Base-by-base conservation (phyloP, 1,284 basidiomycete species). In the Mycosarcoma maydis region DNA sequence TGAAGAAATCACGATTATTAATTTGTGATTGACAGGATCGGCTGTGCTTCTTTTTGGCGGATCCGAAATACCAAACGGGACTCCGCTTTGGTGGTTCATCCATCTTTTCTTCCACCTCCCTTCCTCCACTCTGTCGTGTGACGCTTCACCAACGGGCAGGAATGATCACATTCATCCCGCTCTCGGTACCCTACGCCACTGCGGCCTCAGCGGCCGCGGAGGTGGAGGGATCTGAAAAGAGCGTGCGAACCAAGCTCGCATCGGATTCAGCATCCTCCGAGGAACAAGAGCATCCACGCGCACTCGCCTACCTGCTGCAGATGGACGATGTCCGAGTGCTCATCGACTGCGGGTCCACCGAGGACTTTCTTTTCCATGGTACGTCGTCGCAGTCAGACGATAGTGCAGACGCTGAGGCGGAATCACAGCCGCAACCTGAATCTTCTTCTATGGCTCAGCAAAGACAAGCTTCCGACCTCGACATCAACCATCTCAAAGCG, bases 301-400 rank as follows among this genome's bases (percentile, higher is more conserved):
- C 58, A 27, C 73, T 80, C 50, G 47, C 77, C 26, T 98, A 97
- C 83, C 85, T 98, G 36, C 87, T 98, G 20, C 90, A 98, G 81
- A 88, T 98, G 56, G 96, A 98, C 85, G 92, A 95, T 83, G 90
- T 96, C 23, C 87, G 89, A 49, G 92, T 98, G 75, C 87, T 98
- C 29, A 86, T 99, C 54, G 96, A 98, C 84, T 93, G 95, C 82
- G 95, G 95, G 37, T 66, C 77, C 4, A 73, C 80, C 3, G 80
- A 81, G 42, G 73, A 75, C 47, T 78, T 80, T 36, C 27, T 59
- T 42, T 80, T 80, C 42, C 27, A 33, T 20, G 38, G 47, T 29
- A 32, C n/a, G 13, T 19, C 41, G 46, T 46, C 24, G 13, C 36
- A 23, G 17, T 11, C 37, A 22, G 16, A 46, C 10, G 20, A 36